These are phyloP conservation scores for Fusarium nisikadoi DNA, from an alignment of 2,329 filamentous ascomycete species.

Conservation along the genomic window DNA sequence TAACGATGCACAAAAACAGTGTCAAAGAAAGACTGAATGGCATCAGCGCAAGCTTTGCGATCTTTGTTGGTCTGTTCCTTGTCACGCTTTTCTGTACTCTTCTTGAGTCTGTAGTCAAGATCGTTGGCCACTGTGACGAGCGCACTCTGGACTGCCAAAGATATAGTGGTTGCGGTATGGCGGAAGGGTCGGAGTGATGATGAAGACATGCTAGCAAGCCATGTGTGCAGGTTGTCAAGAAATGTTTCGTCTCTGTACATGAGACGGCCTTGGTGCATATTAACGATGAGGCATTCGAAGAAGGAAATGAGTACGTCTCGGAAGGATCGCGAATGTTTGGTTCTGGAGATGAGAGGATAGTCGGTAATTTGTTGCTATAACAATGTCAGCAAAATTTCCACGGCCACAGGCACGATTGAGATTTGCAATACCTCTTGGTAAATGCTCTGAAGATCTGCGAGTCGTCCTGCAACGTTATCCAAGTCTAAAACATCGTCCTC, in stretches of 20 bases:
- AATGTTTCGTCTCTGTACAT: conserved; percentile 82
- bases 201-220: conserved; percentile 92
- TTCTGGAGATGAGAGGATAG: conserved; percentile 88
- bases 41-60: conserved; percentile 74
- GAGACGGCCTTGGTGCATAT: conserved; percentile 83
- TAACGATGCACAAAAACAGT: conserved; percentile 96
- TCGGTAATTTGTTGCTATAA: conserved; percentile 79
- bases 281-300: conserved; percentile 78
- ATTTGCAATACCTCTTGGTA: conserved; percentile 75
- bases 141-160: conserved; percentile 80
- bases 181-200: conserved; percentile 88
- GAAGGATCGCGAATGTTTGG: conserved; percentile 80
- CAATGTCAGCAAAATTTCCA: conserved; percentile 42
- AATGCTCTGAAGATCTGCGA: conserved; percentile 87
- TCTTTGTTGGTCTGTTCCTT: conserved; percentile 76
- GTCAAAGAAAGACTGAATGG: conserved; percentile 88
- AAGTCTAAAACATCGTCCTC: conserved; percentile 88
- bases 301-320: conserved; percentile 81
- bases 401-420: neutral
- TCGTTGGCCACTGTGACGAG: conserved; percentile 79
- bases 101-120: conserved; percentile 76
- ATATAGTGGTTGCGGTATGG: conserved; percentile 90
- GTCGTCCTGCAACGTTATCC: conserved; percentile 82
- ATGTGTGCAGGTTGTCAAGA: conserved; percentile 88
- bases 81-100: conserved; percentile 80